phyloP scores from a whole-genome alignment of 345 rosid species.

The Limnanthes douglasii region DNA sequence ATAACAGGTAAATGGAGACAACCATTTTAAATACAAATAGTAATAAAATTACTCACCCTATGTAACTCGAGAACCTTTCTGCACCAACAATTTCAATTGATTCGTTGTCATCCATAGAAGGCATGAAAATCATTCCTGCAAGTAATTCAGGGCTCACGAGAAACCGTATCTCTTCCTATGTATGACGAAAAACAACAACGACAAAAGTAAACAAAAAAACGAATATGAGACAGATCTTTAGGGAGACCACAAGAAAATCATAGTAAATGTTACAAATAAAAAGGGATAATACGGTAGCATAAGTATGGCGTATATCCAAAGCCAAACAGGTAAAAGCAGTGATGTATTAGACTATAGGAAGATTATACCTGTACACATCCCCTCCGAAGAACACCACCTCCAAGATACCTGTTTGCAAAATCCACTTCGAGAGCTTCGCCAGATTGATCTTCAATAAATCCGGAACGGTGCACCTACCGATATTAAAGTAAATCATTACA shows the following conservation, averaged over 20 bases:
- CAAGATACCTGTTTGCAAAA: slow-evolving; percentile 80
- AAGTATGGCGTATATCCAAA: no score
- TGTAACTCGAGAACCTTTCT: slow-evolving; percentile 75
- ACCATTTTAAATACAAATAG: no score
- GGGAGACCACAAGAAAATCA: background rate
- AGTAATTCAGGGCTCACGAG: slow-evolving; percentile 91
- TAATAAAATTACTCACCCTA: slow-evolving; percentile 62
- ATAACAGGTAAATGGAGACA: no score
- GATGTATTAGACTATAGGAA: slow-evolving; percentile 3
- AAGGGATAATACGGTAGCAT: slow-evolving; percentile 2
- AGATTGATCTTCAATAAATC: slow-evolving; percentile 69
- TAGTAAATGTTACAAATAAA: background rate
- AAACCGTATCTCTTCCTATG: slow-evolving; percentile 95
- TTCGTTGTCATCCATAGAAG: slow-evolving; percentile 80
- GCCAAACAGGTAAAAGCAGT: slow-evolving; percentile 2
- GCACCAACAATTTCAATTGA: slow-evolving; percentile 80
- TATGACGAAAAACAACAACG: background rate
- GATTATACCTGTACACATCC: slow-evolving; percentile 82
- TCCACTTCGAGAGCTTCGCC: slow-evolving; percentile 61
- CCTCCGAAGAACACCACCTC: slow-evolving; percentile 77
- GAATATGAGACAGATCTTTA: background rate
- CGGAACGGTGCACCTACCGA: slow-evolving; percentile 37
- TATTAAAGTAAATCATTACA: no score
- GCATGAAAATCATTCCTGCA: slow-evolving; percentile 86
- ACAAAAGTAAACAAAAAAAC: background rate